These are phyloP conservation scores for Tetrahymena elliotti DNA, from an alignment of 73 alveolate species.

Conservation along the genomic window DNA sequence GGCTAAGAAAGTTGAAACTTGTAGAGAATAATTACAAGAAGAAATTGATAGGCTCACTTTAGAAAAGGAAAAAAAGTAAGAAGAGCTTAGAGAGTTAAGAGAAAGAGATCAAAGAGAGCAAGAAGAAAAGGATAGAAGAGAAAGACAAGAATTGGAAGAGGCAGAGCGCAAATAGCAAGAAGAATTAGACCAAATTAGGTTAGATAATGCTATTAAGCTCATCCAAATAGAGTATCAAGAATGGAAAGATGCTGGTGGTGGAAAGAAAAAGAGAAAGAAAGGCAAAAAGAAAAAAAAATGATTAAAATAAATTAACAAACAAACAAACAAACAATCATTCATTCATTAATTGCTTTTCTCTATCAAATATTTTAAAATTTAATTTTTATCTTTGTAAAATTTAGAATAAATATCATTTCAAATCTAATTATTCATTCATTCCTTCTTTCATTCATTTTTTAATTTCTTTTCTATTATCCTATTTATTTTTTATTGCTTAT, in stretches of 20 bases:
- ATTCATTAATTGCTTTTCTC: no score
- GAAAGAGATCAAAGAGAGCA: slow-evolving; percentile 29
- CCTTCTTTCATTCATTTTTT: no score
- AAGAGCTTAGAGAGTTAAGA: slow-evolving; percentile 14
- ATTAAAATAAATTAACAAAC: not conserved
- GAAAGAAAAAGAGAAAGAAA: slow-evolving; percentile 38
- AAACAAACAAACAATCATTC: no score
- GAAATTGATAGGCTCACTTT: slow-evolving; percentile 16
- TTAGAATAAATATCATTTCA: no score
- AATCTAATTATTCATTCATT: no score
- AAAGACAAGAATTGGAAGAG: slow-evolving; percentile 34
- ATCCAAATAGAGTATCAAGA: slow-evolving; percentile 35
- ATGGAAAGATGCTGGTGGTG: slow-evolving; percentile 42
- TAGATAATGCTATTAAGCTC: slow-evolving; percentile 40
- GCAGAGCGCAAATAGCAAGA: slow-evolving; percentile 2
- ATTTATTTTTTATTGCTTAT: no score
- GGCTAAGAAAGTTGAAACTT: slow-evolving; percentile 10
- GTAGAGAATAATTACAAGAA: slow-evolving; percentile 17
- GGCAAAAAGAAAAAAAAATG: slow-evolving; percentile 13
- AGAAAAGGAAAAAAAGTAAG: not conserved
- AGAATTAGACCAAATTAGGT: slow-evolving; percentile 16
- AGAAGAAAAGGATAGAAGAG: slow-evolving; percentile 24
- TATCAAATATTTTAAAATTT: no score
- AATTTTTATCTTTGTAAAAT: no score
- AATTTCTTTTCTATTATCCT: no score